These are phyloP conservation scores for Perkinsus olseni DNA, from an alignment of 169 alveolate species.

Conservation along the genomic window DNA sequence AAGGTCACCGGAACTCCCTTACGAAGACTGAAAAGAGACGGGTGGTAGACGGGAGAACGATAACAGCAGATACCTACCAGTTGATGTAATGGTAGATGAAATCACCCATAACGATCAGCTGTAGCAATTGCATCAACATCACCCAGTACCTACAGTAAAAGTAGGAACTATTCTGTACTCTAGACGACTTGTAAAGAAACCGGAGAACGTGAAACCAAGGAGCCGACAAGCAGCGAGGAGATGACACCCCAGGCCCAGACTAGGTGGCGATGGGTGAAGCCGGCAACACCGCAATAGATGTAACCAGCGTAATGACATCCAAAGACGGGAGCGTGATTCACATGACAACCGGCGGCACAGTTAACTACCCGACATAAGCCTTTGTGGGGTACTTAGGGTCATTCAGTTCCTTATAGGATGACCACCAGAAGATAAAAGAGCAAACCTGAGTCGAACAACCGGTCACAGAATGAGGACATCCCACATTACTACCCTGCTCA, in stretches of 20 bases:
- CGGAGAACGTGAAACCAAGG: too few species aligned
- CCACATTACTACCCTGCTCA: slow-evolving; percentile 46
- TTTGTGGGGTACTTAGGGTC: slow-evolving; percentile 49
- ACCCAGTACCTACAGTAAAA: slow-evolving; percentile 1
- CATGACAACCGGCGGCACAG: not conserved
- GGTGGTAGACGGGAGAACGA: not conserved
- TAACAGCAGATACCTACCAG: slow-evolving; percentile 45
- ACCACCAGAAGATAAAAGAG: slow-evolving; percentile 81
- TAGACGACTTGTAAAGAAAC: too few species aligned
- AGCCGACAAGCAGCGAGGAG: too few species aligned
- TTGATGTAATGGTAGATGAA: slow-evolving; percentile 70
- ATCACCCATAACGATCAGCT: slow-evolving; percentile 75
- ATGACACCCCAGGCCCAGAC: too few species aligned
- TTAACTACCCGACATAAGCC: not conserved
- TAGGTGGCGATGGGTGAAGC: too few species aligned
- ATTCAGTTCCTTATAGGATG: slow-evolving; percentile 73
- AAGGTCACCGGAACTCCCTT: not conserved
- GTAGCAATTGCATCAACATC: slow-evolving; percentile 65
- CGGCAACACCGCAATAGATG: too few species aligned
- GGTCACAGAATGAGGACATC: not conserved
- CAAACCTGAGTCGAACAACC: slow-evolving; percentile 37
- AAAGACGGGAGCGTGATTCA: too few species aligned
- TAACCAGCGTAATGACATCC: too few species aligned
- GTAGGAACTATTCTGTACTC: too few species aligned
- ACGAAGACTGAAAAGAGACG: not conserved